Percentiles rank a stretch among this genome's conserved stretches.
Conservation (phyloP, 2,329 filamentous ascomycete species). For the Setomelanomma holmii region DNA sequence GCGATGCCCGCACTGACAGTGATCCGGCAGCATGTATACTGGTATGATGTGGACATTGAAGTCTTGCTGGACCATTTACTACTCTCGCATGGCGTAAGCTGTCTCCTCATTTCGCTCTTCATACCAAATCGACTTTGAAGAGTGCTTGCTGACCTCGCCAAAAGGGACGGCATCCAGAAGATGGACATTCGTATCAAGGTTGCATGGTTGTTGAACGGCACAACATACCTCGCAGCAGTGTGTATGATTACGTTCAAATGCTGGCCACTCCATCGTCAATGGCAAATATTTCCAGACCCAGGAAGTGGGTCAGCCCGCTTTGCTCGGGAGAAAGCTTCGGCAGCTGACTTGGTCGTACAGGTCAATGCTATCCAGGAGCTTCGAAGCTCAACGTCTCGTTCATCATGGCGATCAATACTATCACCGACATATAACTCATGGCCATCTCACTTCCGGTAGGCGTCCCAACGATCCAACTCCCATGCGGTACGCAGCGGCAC, state of each 20-base stretch:
- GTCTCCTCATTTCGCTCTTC: conserved; percentile 44
- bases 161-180: conserved; percentile 10
- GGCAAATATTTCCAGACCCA: conserved; percentile 67
- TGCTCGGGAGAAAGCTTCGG: background rate
- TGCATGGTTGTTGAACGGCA: conserved; percentile 55
- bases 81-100: conserved; percentile 54
- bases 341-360: conserved; percentile 1
- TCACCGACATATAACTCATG: conserved; percentile 67
- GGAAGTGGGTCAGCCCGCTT: conserved; percentile 53
- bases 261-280: conserved; percentile 61
- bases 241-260: conserved; percentile 62
- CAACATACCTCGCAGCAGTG: conserved; percentile 59
- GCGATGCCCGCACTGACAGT: too few relatives aligned
- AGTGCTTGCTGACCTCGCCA: background rate
- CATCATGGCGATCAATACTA: conserved; percentile 57
- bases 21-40: conserved; percentile 60
- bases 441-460: conserved; percentile 62
- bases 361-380: conserved; percentile 16
- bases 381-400: conserved; percentile 15
- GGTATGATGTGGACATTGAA: conserved; percentile 62
- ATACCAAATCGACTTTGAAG: background rate
- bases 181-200: conserved; percentile 48
- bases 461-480: background rate
- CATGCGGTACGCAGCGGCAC: too few relatives aligned
- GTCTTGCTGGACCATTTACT: conserved; percentile 64